Conservation (phyloP, 2,329 filamentous ascomycete genomes). For the Penicillium vulpinum region DNA sequence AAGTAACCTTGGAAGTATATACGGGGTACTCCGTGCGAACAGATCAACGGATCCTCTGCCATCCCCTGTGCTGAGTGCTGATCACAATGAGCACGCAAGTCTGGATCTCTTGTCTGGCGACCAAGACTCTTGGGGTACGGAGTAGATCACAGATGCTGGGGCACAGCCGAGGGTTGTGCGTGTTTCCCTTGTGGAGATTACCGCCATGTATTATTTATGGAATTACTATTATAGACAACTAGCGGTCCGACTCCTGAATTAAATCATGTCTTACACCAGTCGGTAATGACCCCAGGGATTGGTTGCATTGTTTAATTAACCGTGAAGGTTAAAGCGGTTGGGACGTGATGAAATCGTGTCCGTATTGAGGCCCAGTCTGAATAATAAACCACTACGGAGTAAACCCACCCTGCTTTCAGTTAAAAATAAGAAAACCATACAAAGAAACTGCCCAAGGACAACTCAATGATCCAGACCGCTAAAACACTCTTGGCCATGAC, state of each 20-base stretch:
- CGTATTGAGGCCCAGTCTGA: not conserved
- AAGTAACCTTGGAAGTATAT: not conserved
- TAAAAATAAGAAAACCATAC: no score
- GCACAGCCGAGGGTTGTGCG: not conserved
- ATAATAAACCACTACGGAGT: not conserved
- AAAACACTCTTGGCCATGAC: slow-evolving; percentile 1
- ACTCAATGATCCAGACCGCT: slow-evolving; percentile 17
- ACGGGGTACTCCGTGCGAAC: no score
- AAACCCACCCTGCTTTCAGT: no score
- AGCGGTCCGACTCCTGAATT: not conserved
- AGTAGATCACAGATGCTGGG: slow-evolving; percentile 5
- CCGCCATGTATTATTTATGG: not conserved
- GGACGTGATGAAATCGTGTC: not conserved
- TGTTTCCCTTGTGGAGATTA: slow-evolving; percentile 8
- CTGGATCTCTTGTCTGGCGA: slow-evolving; percentile 6
- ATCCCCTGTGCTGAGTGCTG: not conserved
- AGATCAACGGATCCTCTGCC: not conserved
- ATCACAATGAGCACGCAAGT: not conserved
- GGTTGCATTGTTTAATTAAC: not conserved
- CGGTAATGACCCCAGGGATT: not conserved
- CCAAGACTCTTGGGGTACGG: not conserved
- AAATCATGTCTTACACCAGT: not conserved
- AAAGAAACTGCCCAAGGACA: slow-evolving; percentile 2
- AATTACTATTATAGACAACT: not conserved
- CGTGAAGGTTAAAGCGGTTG: not conserved